Evolutionary conservation across 306 rosid species (phyloP), one percentile per base, ranked within the genome.

Genomic region (Trifolium repens): DNA sequence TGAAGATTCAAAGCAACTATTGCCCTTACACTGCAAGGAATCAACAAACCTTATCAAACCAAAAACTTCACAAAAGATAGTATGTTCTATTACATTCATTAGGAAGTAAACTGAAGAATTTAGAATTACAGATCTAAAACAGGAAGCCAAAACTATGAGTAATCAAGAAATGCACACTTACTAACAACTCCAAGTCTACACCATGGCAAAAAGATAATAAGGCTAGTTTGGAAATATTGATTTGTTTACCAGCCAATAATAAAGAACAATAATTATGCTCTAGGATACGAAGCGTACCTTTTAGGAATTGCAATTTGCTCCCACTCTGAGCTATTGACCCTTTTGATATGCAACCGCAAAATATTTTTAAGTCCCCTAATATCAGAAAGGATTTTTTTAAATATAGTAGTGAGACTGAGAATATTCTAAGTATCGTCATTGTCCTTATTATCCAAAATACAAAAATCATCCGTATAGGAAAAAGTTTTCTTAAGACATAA

Each of bases 1-100:
- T 87, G 94, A 78, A 96, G 98, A 87, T 96, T 96, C 77, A 96
- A 75, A 52, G 88, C 97, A 81, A 96, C 98, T 69, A 96, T 86
- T 59, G 98, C 90, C 88, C 99, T 89, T 49, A 96, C 99, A 74
- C 99, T 96, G 85, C 79, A 80, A 73, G 61, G 70, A 81, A 80
- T 87, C 59, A 69, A 71, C 54, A 74, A 59, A 80, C 55, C 58
- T 40, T 54, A 67, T 55, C 68, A 73, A 67, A 71, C 12, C 54
- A 58, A 79, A 69, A 74, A 43, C n/a, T 12, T 53, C 37, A 74
- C 60, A 67, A 50, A 57, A 57, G 50, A 34, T 43, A 76, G 15
- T 69, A 44, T 14, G 54, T 76, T 10, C 74, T 67, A 22, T 65
- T 50, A 47, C 34, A 73, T 40, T 62, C 50, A 37, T 61, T 14